A percentile compares a stretch with the other conserved stretches of the same genome.
Conservation (phyloP, 106 monocot genomes). For the Dendrobium catenatum region DNA sequence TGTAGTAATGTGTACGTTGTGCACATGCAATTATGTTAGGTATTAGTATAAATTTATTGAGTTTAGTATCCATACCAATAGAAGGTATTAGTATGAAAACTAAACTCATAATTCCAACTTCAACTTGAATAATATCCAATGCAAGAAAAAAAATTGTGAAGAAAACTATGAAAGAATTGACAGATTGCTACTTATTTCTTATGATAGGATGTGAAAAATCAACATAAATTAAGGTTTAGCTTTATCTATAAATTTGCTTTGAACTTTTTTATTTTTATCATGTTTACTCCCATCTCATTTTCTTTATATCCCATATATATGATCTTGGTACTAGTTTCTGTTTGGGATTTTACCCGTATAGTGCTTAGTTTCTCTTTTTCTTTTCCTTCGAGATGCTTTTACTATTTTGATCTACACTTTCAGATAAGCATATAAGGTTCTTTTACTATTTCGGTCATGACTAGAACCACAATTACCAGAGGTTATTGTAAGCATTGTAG, state of each 20-base stretch:
- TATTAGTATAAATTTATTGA: too few species aligned
- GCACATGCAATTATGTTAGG: too few species aligned
- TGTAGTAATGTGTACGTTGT: too few species aligned
- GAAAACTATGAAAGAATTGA: background rate
- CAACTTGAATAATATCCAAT: background rate
- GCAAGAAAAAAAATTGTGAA: background rate
- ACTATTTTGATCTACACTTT: background rate
- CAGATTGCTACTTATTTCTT: background rate
- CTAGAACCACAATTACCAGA: too few species aligned
- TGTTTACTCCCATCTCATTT: too few species aligned
- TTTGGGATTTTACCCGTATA: background rate
- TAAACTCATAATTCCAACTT: slow-evolving; percentile 25
- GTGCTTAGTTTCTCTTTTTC: background rate
- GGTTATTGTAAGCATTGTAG: too few species aligned
- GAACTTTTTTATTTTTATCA: too few species aligned
- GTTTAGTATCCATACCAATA: too few species aligned
- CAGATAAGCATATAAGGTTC: background rate
- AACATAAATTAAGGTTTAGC: background rate
- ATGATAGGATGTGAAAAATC: background rate
- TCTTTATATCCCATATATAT: too few species aligned
- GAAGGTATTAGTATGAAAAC: slow-evolving; percentile 17
- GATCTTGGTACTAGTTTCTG: background rate
- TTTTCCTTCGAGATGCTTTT: background rate
- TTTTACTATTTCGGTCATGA: background rate
- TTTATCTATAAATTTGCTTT: slow-evolving; percentile 5